A percentile compares a stretch with the other conserved stretches of the same genome.
phyloP scores from a whole-genome alignment of 2,329 filamentous ascomycete genomes.

The Ilyonectria mors-panacis region DNA sequence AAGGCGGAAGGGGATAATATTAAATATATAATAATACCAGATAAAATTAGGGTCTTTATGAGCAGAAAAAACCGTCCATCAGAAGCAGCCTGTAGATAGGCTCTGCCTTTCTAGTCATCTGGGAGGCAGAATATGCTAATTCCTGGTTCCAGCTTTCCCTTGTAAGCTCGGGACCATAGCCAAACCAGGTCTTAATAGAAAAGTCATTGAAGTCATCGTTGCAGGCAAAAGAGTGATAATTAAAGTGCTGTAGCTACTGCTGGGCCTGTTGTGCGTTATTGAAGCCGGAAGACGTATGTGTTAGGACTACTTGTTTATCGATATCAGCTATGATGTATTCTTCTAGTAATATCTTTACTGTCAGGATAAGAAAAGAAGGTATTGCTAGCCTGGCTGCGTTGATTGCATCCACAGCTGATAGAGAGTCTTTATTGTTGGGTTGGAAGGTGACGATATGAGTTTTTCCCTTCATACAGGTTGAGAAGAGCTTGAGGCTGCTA shows the following conservation, averaged over 20 bases:
- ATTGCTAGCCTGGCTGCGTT: too few species aligned
- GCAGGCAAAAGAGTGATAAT: background rate
- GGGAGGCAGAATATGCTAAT: background rate
- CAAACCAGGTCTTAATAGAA: constrained; percentile 8
- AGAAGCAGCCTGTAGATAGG: constrained; percentile 10
- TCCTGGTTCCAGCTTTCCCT: background rate
- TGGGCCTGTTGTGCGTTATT: constrained; percentile 1
- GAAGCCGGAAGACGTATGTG: background rate
- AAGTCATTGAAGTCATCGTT: background rate
- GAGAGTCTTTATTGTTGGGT: too few species aligned
- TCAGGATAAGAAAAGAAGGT: too few species aligned
- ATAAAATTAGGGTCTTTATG: too few species aligned
- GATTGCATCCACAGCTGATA: too few species aligned
- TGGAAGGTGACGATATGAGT: too few species aligned
- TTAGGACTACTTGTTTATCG: constrained; percentile 5
- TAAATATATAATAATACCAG: too few species aligned
- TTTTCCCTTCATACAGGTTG: too few species aligned
- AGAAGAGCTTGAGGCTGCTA: too few species aligned
- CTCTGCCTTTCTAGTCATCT: background rate
- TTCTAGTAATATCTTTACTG: constrained; percentile 6
- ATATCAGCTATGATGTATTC: constrained; percentile 17
- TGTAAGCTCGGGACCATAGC: background rate
- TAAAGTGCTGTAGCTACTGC: too few species aligned
- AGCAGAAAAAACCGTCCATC: constrained; percentile 15
- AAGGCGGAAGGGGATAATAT: too few species aligned